These are phyloP conservation scores for Myriosclerotinia scirpicola DNA, from an alignment of 2,329 filamentous ascomycete genomes.

Conservation along the genomic window DNA sequence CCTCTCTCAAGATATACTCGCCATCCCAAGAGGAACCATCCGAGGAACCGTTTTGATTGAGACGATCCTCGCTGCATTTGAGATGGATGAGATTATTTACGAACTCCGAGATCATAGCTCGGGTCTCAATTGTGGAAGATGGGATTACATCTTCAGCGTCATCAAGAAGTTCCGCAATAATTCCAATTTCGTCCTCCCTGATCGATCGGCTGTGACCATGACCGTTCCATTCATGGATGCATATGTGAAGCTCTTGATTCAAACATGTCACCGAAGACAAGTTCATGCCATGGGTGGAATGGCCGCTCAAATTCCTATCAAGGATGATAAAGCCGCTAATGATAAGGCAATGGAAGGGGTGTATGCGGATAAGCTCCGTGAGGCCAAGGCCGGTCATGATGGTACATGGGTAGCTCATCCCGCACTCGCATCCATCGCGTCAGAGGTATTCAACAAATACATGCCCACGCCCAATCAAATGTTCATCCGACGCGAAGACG, in stretches of 20 bases:
- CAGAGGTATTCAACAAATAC: slow-evolving; percentile 93
- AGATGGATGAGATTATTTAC: slow-evolving; percentile 99
- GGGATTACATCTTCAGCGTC: slow-evolving; percentile 99
- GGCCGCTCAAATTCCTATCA: slow-evolving; percentile 98
- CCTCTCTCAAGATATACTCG: slow-evolving; percentile 88
- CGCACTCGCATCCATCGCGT: slow-evolving; percentile 81
- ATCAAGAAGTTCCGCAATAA: slow-evolving; percentile 99
- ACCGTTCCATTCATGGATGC: slow-evolving; percentile 97
- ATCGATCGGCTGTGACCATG: slow-evolving; percentile 92
- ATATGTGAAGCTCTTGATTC: slow-evolving; percentile 95
- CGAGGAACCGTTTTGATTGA: slow-evolving; percentile 95
- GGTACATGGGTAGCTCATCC: slow-evolving; percentile 97
- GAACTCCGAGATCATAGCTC: slow-evolving; percentile 95
- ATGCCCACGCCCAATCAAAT: slow-evolving; percentile 99
- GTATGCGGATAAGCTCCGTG: slow-evolving; percentile 91
- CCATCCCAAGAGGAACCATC: slow-evolving; percentile 86
- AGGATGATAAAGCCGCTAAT: slow-evolving; percentile 87
- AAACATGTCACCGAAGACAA: slow-evolving; percentile 93
- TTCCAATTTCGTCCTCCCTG: slow-evolving; percentile 87
- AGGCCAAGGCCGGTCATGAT: slow-evolving; percentile 93
- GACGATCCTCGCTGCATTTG: slow-evolving; percentile 95
- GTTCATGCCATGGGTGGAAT: slow-evolving; percentile 99
- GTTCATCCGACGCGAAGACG: slow-evolving; percentile 86
- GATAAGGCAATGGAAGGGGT: slow-evolving; percentile 93
- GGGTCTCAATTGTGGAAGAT: slow-evolving; percentile 95